Evolutionary conservation across 257 asterid genomes (phyloP).

Genomic region (Solanum chilense): DNA sequence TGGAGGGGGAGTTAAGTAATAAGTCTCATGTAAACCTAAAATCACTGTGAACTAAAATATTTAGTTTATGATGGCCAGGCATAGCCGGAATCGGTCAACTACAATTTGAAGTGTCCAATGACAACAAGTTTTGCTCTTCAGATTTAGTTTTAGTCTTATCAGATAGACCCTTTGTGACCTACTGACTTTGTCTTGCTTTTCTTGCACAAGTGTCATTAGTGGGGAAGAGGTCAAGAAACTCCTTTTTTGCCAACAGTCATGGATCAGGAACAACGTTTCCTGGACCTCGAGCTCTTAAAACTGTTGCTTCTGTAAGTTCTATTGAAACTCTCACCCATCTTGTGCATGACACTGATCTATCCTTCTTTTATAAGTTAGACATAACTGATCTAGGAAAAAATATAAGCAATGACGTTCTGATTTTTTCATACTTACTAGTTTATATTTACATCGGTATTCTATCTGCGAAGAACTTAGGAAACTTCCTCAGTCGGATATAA

Average conservation of each 20-base stretch:
- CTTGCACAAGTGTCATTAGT: slow-evolving; percentile 49
- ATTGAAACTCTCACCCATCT: not conserved
- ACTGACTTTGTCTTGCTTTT: not conserved
- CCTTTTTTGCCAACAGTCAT: slow-evolving; percentile 90
- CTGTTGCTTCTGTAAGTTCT: slow-evolving; percentile 39
- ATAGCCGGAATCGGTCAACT: not conserved
- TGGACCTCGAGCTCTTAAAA: slow-evolving; percentile 76
- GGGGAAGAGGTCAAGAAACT: slow-evolving; percentile 93
- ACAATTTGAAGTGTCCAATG: not conserved
- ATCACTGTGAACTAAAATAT: not conserved
- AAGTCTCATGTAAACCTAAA: not conserved
- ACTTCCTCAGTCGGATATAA: slow-evolving; percentile 77
- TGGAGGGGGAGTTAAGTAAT: not conserved
- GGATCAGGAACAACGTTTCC: slow-evolving; percentile 96
- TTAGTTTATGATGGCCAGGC: not conserved
- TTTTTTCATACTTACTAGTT: not conserved
- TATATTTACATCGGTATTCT: not conserved
- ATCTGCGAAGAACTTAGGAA: slow-evolving; percentile 75
- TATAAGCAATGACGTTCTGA: not conserved
- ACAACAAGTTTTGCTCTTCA: not conserved
- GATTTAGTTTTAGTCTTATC: not conserved
- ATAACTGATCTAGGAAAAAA: not conserved
- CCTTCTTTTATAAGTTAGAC: not conserved
- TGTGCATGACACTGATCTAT: not conserved
- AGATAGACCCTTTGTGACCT: not conserved